Evolutionary conservation across 2,329 filamentous ascomycete genomes (phyloP), one percentile per base, ranked within the genome.

Genomic region (Magnaporthales sp.): DNA sequence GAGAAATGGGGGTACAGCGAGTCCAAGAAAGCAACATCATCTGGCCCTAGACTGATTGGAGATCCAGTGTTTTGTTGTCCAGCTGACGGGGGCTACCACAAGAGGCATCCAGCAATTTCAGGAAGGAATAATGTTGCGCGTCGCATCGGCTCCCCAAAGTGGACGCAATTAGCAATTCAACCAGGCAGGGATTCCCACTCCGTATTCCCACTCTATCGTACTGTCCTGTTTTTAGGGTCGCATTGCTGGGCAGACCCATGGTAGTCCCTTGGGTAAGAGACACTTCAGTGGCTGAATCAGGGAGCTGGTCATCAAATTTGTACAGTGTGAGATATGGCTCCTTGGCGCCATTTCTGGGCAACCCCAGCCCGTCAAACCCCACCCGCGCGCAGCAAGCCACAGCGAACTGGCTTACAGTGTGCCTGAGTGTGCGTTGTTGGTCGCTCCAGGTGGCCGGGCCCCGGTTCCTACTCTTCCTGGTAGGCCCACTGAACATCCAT

Each of bases 281-380:
- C 64, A 46, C 38, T 61, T 66, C 54, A 67, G 66, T 67, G 66
- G 61, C 66, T 64, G 60, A 64, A 65, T 60, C 30, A 51, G 62
- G 62, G n/a, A 58, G 46, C 30, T 32, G 19, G 62, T 54, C 62
- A 32, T 64, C 26, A 64, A 64, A 64, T 27, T 46, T 26, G 29
- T 27, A 64, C 62, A 64, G 62, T 64, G 38, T 10, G 61, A 60
- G 24, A 29, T 60, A 6, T 11, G 3, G 24, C 5, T 26, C 56
- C 56, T 60, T 60, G 56, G 56, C 56, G 56, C 22, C 5, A 9
- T 60, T 58, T 26, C 24, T 46, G n/a, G 38, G 38, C 38, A 46
- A n/a, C 38, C 38, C 54, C 54, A 22, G n/a, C 13, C 24, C 54
- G 22, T 22, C 54, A 58, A 58, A 58, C 54, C 54, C 54, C 54